phyloP scores from a whole-genome alignment of 257 asterid species.

The Schizonepeta tenuifolia region DNA sequence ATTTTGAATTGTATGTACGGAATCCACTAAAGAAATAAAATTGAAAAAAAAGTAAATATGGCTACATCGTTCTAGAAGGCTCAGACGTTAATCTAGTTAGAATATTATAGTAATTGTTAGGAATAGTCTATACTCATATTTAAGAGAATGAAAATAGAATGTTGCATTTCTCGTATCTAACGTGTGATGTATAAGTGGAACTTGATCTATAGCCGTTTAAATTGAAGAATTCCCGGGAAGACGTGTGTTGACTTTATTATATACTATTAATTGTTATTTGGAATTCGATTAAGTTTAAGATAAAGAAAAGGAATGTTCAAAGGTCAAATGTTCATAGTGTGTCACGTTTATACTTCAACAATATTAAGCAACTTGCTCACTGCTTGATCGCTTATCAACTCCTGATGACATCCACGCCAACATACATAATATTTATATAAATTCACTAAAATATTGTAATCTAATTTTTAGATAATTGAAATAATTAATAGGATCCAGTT shows the following conservation, averaged over 20 bases:
- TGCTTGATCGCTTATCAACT: constrained; percentile 8
- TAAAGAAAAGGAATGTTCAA: constrained; percentile 32
- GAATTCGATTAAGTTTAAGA: neutral
- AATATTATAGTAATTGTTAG: neutral
- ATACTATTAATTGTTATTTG: neutral
- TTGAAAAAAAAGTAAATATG: neutral
- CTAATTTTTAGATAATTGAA: neutral
- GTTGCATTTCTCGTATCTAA: neutral
- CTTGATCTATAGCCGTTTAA: constrained; percentile 33
- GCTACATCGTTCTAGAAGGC: constrained; percentile 22
- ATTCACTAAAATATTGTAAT: neutral
- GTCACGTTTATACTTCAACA: constrained; percentile 11
- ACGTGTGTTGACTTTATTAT: constrained; percentile 28
- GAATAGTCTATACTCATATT: neutral
- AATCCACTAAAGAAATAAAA: neutral
- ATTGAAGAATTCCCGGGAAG: constrained; percentile 37
- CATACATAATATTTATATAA: neutral
- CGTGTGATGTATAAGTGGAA: neutral
- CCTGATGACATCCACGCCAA: constrained; percentile 3
- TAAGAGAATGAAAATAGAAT: constrained; percentile 20
- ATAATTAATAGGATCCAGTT: neutral
- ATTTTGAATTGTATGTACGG: neutral
- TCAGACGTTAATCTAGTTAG: constrained; percentile 3
- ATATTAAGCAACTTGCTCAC: constrained; percentile 26
- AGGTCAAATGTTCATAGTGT: constrained; percentile 33